These are phyloP conservation scores for Phytophthora chlamydospora DNA, from an alignment of 352 stramenopile species.

Conservation along the genomic window DNA sequence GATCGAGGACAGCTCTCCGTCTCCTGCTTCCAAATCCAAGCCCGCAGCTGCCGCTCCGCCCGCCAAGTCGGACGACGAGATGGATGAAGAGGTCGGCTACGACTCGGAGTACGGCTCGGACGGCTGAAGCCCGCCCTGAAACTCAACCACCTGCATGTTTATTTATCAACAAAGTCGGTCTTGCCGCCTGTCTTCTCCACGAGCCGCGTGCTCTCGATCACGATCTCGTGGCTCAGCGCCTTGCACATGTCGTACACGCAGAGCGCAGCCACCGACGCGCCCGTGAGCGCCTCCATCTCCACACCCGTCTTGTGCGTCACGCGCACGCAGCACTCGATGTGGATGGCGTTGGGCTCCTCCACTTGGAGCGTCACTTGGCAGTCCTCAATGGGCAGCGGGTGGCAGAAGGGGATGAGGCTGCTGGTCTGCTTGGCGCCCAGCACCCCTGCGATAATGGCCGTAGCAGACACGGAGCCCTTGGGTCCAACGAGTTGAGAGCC, in stretches of 20 bases:
- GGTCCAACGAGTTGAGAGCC: constrained; percentile 56
- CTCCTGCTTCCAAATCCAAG: constrained; percentile 10
- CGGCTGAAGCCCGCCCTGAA: background rate
- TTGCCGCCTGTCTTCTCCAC: constrained; percentile 94
- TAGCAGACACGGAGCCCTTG: constrained; percentile 93
- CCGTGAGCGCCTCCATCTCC: constrained; percentile 96
- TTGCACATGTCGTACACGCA: constrained; percentile 99
- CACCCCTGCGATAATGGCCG: constrained; percentile 93
- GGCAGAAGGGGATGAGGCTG: constrained; percentile 94
- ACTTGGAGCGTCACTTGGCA: constrained; percentile 89
- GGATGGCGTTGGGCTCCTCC: constrained; percentile 58
- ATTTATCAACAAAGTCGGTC: constrained; percentile 50
- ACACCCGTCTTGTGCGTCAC: constrained; percentile 95
- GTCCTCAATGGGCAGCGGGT: constrained; percentile 92
- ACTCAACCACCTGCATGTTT: background rate
- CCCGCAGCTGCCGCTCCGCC: background rate
- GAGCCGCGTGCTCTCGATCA: constrained; percentile 92
- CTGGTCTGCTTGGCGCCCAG: constrained; percentile 94
- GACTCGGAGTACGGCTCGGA: constrained; percentile 72
- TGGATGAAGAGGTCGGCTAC: constrained; percentile 45
- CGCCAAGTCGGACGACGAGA: constrained; percentile 34
- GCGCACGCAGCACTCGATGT: constrained; percentile 87
- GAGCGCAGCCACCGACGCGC: constrained; percentile 93
- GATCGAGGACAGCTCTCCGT: constrained; percentile 24
- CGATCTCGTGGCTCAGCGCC: constrained; percentile 94